These are phyloP conservation scores for Ceratobasidium sp. DNA, from an alignment of 1,284 basidiomycete species.

Conservation along the genomic window DNA sequence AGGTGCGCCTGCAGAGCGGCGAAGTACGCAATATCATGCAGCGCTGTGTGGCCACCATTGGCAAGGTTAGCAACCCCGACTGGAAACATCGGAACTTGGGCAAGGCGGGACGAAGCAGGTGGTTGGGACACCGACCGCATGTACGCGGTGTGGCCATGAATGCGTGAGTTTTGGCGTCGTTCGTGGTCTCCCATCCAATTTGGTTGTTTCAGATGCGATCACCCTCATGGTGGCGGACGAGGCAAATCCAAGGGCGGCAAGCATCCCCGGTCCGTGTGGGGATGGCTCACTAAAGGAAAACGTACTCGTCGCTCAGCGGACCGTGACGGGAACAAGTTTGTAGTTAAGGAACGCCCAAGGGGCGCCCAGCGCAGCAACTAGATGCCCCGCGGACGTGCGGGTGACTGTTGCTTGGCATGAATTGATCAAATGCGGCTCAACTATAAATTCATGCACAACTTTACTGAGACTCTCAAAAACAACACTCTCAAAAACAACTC, in stretches of 20 bases:
- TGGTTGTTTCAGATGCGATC: conserved; percentile 68
- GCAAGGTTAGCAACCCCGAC: conserved; percentile 89
- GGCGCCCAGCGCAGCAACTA: conserved; percentile 69
- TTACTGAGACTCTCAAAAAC: too few species aligned
- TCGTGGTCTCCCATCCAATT: neutral
- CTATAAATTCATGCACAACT: too few species aligned
- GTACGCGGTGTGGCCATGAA: conserved; percentile 99
- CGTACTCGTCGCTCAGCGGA: conserved; percentile 90
- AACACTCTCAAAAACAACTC: too few species aligned
- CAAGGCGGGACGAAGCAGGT: conserved; percentile 89
- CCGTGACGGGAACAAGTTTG: conserved; percentile 94
- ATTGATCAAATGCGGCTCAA: too few species aligned
- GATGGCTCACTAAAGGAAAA: conserved; percentile 90
- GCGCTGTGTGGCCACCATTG: conserved; percentile 88
- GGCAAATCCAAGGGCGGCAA: conserved; percentile 98
- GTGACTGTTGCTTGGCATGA: too few species aligned
- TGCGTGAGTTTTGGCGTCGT: conserved; percentile 62
- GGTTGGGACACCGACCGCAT: conserved; percentile 86
- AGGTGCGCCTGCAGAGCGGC: conserved; percentile 89
- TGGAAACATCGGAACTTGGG: conserved; percentile 87
- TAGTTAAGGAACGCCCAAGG: conserved; percentile 85
- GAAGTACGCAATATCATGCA: conserved; percentile 88
- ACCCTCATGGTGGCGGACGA: conserved; percentile 97
- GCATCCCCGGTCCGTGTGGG: conserved; percentile 89
- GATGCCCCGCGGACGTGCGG: too few species aligned